Evolutionary conservation across 352 stramenopile genomes (phyloP).

Genomic region (Blastocystis hominis): DNA sequence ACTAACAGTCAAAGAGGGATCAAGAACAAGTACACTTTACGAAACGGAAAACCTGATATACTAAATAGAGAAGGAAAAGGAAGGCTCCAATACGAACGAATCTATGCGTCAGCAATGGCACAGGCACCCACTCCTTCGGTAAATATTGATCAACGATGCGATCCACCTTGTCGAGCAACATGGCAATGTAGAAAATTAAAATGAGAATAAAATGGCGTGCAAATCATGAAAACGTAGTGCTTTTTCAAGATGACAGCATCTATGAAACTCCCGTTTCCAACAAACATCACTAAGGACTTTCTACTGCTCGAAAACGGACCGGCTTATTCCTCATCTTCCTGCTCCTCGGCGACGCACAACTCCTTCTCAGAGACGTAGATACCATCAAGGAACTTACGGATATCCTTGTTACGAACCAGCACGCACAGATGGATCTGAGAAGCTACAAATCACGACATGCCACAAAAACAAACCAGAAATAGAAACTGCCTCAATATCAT

Average conservation of each 20-base stretch:
- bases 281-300: neutral
- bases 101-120: neutral
- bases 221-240: neutral
- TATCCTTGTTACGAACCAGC: no score
- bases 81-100: neutral
- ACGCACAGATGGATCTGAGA: no score
- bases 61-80: neutral
- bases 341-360: conserved; percentile 24
- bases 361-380: conserved; percentile 45
- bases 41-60: neutral
- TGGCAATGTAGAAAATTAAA: neutral
- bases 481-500: neutral
- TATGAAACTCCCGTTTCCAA: neutral
- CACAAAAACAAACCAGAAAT: neutral
- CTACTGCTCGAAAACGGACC: neutral
- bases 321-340: conserved; percentile 34
- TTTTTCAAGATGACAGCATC: neutral
- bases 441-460: neutral
- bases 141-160: neutral
- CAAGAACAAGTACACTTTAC: neutral
- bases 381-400: conserved; percentile 5
- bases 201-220: neutral
- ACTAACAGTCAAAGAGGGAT: neutral
- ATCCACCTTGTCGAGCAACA: neutral
- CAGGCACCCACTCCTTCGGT: neutral